A percentile compares a stretch with the other conserved stretches of the same genome.
Evolutionary conservation across 257 asterid genomes (phyloP).

Genomic region (Leptodermis oblonga): DNA sequence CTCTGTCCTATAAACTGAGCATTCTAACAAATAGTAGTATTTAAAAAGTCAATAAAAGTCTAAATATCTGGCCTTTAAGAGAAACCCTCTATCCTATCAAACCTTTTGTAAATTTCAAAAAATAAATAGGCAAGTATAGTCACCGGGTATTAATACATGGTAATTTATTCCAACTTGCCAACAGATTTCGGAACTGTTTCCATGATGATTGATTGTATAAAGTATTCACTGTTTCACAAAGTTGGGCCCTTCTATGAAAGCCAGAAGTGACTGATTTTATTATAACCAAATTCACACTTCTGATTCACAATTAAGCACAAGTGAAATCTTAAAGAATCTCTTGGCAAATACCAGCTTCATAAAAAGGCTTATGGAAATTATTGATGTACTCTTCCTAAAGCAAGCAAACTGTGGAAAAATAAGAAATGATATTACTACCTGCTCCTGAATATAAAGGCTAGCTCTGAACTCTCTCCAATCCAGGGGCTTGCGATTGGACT

Average conservation of each 20-base stretch:
- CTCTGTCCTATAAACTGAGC: neutral
- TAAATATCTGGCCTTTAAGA: too few species aligned
- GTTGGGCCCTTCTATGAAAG: neutral
- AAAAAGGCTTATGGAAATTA: neutral
- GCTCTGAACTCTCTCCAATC: constrained; percentile 69
- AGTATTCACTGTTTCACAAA: neutral
- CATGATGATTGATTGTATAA: neutral
- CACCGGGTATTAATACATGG: neutral
- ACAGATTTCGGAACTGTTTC: neutral
- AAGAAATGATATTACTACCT: constrained; percentile 20
- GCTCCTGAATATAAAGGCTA: constrained; percentile 34
- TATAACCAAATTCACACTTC: neutral
- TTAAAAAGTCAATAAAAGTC: neutral
- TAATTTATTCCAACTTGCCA: neutral
- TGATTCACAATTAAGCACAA: constrained; percentile 1
- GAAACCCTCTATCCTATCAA: neutral
- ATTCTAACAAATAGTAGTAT: neutral
- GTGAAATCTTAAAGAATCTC: neutral
- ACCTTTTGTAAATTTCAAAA: neutral
- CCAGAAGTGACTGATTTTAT: neutral
- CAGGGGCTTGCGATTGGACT: constrained; percentile 48
- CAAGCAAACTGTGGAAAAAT: neutral
- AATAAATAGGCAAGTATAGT: too few species aligned
- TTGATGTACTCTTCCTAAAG: constrained; percentile 5
- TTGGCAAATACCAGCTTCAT: neutral